Evolutionary conservation across 495 filamentous ascomycete genomes (phyloP).

Genomic region (Recurvomyces mirabilis): DNA sequence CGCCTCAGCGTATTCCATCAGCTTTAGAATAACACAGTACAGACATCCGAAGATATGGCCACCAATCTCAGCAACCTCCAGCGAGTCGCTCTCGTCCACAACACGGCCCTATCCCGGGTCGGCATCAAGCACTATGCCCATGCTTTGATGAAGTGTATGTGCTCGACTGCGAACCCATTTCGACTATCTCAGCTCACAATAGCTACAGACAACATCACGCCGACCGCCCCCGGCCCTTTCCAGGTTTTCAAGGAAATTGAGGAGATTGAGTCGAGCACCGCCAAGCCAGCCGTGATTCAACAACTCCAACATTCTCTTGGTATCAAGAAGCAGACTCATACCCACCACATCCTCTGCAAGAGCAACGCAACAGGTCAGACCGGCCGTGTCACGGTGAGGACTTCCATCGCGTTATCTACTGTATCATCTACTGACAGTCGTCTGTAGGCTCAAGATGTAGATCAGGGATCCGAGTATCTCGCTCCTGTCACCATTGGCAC

Average conservation of each 20-base stretch:
- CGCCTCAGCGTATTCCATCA: too few species aligned
- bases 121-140: neutral
- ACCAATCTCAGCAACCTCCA: neutral
- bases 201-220: neutral
- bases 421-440: neutral
- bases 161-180: neutral
- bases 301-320: too few species aligned
- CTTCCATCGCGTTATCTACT: neutral
- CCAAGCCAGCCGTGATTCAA: too few species aligned
- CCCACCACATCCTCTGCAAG: slow-evolving; percentile 42
- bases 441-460: slow-evolving; percentile 46
- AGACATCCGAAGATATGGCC: too few species aligned
- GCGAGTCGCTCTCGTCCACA: neutral
- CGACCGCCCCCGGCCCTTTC: neutral
- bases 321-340: slow-evolving; percentile 32
- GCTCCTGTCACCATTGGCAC: slow-evolving; percentile 57
- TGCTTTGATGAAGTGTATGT: neutral
- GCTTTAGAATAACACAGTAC: too few species aligned
- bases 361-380: slow-evolving; percentile 31
- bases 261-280: too few species aligned
- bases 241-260: slow-evolving; percentile 35
- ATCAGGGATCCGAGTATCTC: slow-evolving; percentile 63
- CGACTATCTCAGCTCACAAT: neutral
- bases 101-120: neutral
- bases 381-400: slow-evolving; percentile 46